Percentiles rank a stretch among this genome's conserved stretches.
Evolutionary conservation across 2,329 filamentous ascomycete species (phyloP).

Genomic region (Ceratocystis huliohia): DNA sequence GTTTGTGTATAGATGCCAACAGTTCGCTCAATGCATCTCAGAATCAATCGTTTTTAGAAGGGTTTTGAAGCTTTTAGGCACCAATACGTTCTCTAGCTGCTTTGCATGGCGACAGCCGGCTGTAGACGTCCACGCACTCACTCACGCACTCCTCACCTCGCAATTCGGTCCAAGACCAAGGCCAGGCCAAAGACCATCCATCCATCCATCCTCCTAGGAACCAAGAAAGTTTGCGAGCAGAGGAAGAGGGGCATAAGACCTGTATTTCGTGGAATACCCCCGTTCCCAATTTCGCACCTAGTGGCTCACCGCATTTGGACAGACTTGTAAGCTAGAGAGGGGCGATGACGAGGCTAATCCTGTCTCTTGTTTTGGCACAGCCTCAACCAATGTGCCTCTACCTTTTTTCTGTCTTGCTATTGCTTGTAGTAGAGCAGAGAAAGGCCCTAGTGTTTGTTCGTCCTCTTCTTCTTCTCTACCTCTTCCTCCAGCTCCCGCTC

Average conservation of each 20-base stretch:
- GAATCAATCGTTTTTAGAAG: not conserved
- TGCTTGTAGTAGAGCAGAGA: not conserved
- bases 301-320: not conserved
- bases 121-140: not conserved
- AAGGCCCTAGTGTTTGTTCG: too few relatives aligned
- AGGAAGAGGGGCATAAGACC: not conserved
- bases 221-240: not conserved
- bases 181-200: too few relatives aligned
- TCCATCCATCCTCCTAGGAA: too few relatives aligned
- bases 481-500: too few relatives aligned
- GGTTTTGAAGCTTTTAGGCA: not conserved
- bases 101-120: not conserved
- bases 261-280: not conserved
- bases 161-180: not conserved
- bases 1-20: too few relatives aligned
- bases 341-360: slow-evolving; percentile 14
- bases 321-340: not conserved
- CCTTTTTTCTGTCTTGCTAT: not conserved
- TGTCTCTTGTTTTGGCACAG: slow-evolving; percentile 11
- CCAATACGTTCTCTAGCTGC: not conserved
- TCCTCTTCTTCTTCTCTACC: too few relatives aligned
- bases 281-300: not conserved
- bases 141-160: not conserved
- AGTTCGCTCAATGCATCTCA: too few relatives aligned
- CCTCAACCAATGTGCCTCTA: not conserved